These are phyloP conservation scores for Vaccinium vitisidaea DNA, from an alignment of 148 eudicot genomes.

Conservation along the genomic window DNA sequence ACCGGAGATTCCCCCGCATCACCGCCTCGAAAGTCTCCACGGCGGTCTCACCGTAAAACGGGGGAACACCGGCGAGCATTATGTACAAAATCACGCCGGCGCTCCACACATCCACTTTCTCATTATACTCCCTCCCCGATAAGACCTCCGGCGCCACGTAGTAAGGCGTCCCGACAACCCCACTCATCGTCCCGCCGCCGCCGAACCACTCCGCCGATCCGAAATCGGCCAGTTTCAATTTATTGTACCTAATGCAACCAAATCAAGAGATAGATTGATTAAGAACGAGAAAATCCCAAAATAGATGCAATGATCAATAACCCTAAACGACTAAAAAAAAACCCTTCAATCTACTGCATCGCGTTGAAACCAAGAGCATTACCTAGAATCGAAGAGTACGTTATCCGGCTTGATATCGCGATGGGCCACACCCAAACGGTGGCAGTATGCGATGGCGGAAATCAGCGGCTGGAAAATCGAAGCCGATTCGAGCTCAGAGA, in stretches of 20 bases:
- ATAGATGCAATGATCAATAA: background rate
- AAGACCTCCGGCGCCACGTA: conserved; percentile 93
- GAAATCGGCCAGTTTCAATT: conserved; percentile 70
- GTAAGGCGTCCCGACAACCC: conserved; percentile 88
- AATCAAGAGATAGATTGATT: background rate
- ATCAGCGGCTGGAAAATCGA: conserved; percentile 40
- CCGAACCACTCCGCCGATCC: conserved; percentile 84
- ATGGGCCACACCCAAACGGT: conserved; percentile 65
- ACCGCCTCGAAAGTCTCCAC: conserved; percentile 76
- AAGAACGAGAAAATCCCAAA: background rate
- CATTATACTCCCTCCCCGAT: conserved; percentile 65
- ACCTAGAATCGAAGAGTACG: conserved; percentile 52
- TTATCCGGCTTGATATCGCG: conserved; percentile 90
- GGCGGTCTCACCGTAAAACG: conserved; percentile 69
- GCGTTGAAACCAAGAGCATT: background rate
- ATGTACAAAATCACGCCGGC: conserved; percentile 83
- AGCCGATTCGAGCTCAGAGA: conserved; percentile 58
- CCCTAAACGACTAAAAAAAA: background rate
- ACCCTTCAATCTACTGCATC: background rate
- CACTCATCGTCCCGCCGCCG: conserved; percentile 41
- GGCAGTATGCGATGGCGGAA: conserved; percentile 59
- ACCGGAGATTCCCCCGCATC: conserved; percentile 65
- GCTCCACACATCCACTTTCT: conserved; percentile 93
- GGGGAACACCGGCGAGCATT: conserved; percentile 83
- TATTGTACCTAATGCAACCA: conserved; percentile 14